Base-by-base conservation (phyloP, 345 rosid genomes). In the Euphorbia pulcherrima region DNA sequence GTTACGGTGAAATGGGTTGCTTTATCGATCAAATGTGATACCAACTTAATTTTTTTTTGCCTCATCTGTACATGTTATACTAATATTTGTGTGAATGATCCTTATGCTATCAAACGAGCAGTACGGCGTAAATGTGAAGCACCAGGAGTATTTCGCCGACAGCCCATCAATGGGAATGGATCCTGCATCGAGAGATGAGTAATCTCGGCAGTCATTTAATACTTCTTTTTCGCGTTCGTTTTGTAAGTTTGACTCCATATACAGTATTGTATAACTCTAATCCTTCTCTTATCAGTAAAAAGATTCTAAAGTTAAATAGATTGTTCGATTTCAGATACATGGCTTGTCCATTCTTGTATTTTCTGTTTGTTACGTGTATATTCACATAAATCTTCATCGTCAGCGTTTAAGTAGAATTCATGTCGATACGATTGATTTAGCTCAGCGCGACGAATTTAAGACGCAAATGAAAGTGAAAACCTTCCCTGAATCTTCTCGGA, bases 61-160 rank as follows among this genome's bases (percentile, higher is more conserved):
- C 33, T 6, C 6, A 24, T 28, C 24, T 14, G 4, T 20, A 5
- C 11, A 11, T 3, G 7, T 11, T 54, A 0, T 39, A 20, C 8
- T 48, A 41, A 33, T 60, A 28, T 14, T 3, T 30, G 33, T 47
- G 53, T 62, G n/a, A n/a, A n/a, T 68, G 33, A 60, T 68, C 57
- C 60, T 17, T 28, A 30, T 67, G 33, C 27, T 75, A n/a, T 68
- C 59, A 63, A 54, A 72, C 74, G 72, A 28, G 62, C 94, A 91
- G 99, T 78, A 83, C 56, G 95, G 96, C 3, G 97, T 91, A 67
- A 88, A 89, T 37, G 89, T 93, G 83, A 94, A 89, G 85, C 96
- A 89, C 67, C 97, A 90, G 46, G 97, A 90, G 79, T 90, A 87
- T 67, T 90, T 87, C 78, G 97, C 90, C 18, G 97, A 89, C 74